Evolutionary conservation across 768 basidiomycete species (phyloP), one percentile per base, ranked within the genome.

Genomic region (Grammothele lineata): DNA sequence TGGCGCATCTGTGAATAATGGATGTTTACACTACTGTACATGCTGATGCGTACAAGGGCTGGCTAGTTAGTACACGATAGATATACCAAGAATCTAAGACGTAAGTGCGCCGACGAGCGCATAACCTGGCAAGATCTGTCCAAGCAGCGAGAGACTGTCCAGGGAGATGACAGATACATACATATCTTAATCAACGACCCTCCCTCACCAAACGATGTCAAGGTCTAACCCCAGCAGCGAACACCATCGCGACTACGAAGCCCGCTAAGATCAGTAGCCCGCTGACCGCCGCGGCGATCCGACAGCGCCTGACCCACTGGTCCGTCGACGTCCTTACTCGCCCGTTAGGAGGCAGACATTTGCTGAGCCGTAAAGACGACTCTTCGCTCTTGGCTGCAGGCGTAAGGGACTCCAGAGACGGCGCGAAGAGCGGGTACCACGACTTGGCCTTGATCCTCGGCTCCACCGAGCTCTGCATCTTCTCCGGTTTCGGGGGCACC

Each of bases 241-340:
- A 43, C 14, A 57, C 23, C 14, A 84, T 54, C 18, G 74, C 68
- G 30, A 68, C 77, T 34, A 85, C 71, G 52, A 82, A 73, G 4
- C 75, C 81, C 1, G 60, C 48, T 17, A 61, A 22, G 3, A 76
- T 74, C 70, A 71, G 66, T 54, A 68, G 69, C 66, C 67, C 84
- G 60, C 72, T 84, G 68, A 62, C 72, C 66, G 81, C 78, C 67
- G 59, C 84, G 59, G 72, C 87, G 66, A 68, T 75, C 66, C 76
- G 77, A 72, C 59, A 83, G 59, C 67, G 70, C 60, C 45, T 62
- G 51, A 61, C 78, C 63, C 57, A 77, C 41, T 50, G 62, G 43
- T 73, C 68, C 41, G 52, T 54, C 24, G 59, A 41, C 1, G 27
- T 63, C 49, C 43, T 40, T n/a, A n/a, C n/a, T n/a, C n/a, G n/a